These are phyloP conservation scores for Xylaria sp. DNA, from an alignment of 2,329 filamentous ascomycete genomes.

Conservation along the genomic window DNA sequence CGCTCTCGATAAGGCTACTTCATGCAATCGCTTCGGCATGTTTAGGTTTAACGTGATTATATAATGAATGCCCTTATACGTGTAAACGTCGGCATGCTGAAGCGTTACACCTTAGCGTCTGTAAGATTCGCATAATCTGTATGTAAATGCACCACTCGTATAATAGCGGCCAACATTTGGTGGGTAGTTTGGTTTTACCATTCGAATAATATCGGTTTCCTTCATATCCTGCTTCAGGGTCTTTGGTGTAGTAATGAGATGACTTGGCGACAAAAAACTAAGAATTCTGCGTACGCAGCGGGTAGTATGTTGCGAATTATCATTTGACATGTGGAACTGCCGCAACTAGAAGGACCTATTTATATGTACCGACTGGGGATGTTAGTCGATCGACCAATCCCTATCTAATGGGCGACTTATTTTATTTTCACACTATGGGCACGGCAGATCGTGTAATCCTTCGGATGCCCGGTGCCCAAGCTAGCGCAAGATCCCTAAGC, in stretches of 20 bases:
- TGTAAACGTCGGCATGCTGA: not conserved
- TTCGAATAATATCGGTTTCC: not conserved
- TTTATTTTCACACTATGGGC: not conserved
- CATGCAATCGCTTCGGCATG: not conserved
- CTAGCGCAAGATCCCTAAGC: constrained; percentile 20
- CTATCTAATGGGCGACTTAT: not conserved
- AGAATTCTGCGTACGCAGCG: not conserved
- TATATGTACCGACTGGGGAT: not conserved
- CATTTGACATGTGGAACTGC: constrained; percentile 11
- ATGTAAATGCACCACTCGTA: constrained; percentile 26
- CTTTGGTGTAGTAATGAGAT: constrained; percentile 13
- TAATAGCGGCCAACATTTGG: constrained; percentile 10
- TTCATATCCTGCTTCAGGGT: not conserved
- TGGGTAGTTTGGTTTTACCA: not conserved
- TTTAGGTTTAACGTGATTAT: constrained; percentile 1
- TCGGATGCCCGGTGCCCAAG: not conserved
- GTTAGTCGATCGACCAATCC: not conserved
- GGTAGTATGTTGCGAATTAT: constrained; percentile 1
- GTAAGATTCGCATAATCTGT: constrained; percentile 24
- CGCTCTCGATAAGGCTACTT: not conserved
- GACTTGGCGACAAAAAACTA: not conserved
- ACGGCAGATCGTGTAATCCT: constrained; percentile 31
- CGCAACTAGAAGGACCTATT: not conserved
- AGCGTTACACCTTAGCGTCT: constrained; percentile 13
- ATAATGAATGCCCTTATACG: not conserved